A percentile compares a stretch with the other conserved stretches of the same genome.
Evolutionary conservation across 352 stramenopile genomes (phyloP).

Genomic region (Globisporangium yorkense): DNA sequence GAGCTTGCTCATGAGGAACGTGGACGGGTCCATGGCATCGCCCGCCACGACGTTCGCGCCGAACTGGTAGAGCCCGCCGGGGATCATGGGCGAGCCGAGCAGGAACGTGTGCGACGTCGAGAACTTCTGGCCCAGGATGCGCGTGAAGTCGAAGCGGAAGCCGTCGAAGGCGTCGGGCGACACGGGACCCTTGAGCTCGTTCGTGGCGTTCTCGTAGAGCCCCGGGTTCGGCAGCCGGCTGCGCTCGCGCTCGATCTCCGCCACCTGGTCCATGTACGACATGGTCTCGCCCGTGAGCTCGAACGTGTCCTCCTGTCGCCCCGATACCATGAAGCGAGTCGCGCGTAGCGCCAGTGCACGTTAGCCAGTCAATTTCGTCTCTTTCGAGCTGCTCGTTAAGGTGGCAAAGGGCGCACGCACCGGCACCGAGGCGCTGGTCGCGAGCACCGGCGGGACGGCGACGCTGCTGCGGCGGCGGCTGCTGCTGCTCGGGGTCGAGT

Average conservation of each 20-base stretch:
- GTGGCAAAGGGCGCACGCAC: conserved; percentile 23
- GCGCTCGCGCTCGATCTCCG: conserved; percentile 75
- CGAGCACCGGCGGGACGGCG: conserved; percentile 43
- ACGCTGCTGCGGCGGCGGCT: conserved; percentile 7
- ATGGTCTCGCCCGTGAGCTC: conserved; percentile 39
- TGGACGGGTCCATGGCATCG: conserved; percentile 73
- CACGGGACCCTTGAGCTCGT: conserved; percentile 78
- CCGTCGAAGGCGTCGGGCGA: conserved; percentile 80
- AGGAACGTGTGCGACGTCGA: conserved; percentile 82
- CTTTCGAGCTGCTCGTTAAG: background rate
- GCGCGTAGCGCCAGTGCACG: background rate
- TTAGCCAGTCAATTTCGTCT: no score
- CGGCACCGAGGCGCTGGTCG: conserved; percentile 44
- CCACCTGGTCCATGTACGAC: conserved; percentile 80
- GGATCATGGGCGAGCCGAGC: conserved; percentile 79
- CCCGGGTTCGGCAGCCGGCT: conserved; percentile 68
- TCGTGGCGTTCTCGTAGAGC: conserved; percentile 80
- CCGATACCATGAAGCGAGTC: background rate
- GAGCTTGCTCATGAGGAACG: conserved; percentile 84
- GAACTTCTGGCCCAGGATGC: conserved; percentile 73
- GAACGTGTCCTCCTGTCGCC: conserved; percentile 6
- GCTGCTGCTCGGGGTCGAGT: conserved; percentile 20
- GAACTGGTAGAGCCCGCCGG: conserved; percentile 81
- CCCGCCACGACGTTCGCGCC: conserved; percentile 76
- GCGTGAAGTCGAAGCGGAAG: conserved; percentile 86